Base-by-base conservation (phyloP, 1,139 yeast species). In the Trichomonascaceae sp. region DNA sequence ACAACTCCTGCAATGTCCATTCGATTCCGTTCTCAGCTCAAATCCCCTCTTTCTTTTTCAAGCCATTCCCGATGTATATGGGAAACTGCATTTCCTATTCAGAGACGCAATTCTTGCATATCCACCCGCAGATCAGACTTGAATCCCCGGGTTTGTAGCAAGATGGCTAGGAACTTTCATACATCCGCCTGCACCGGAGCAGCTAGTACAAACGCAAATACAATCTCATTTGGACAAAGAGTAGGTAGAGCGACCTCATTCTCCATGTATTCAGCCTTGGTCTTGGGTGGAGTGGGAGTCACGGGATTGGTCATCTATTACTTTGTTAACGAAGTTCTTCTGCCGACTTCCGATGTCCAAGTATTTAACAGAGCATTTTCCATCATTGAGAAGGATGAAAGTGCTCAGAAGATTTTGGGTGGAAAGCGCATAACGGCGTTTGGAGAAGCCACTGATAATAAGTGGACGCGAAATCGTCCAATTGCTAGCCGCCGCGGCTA, bases 321-420 rank as follows among this genome's bases (percentile, higher is more conserved):
- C 60, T 81, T 90, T 41, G 79, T 87, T 17, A 78, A 87, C 2
- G 97, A 90, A 66, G 72, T 90, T 45, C 81, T 89, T 60, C 79
- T 91, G 54, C 96, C 97, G 8, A 84, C 95, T 0, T 96, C 96
- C 24, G 97, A 90, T 66, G 91, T 96, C 1, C 85, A 85, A 60
- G 82, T 95, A 2, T 90, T 90, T 74, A 90, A 90, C 71, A 81
- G 88, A 63, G 95, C 96, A 1, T 90, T 90, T 36, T 79, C 82
- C 41, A 72, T 87, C 63, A 80, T 89, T 39, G 91, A 90, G 66
- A 75, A 82, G 57, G 87, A 85, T 66, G 79, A 78, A 50, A 72
- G 70, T 39, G 85, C 87, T 7, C 84, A 84, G 61, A 71, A 75
- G 59, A 67, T 83, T 39, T 74, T 91, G 52, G 79, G 80, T 8